Conservation (phyloP, 2,329 filamentous ascomycete species). For the Calonectria hongkongensis region DNA sequence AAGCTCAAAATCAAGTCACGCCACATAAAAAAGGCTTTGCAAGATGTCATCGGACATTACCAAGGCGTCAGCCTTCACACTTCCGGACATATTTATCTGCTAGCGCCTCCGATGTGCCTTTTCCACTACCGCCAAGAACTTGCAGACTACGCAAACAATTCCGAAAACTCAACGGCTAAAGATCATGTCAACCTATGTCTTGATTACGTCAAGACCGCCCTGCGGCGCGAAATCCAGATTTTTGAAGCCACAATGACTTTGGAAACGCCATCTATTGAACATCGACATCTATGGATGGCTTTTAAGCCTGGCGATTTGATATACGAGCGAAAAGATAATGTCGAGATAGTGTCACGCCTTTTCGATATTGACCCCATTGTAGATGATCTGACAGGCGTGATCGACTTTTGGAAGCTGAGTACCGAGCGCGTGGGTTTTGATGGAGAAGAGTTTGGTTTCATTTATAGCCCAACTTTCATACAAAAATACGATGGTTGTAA, state of each 20-base stretch:
- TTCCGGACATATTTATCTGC: not conserved
- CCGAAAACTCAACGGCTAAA: not conserved
- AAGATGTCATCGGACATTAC: slow-evolving; percentile 16
- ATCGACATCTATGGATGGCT: slow-evolving; percentile 10
- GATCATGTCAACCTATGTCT: slow-evolving; percentile 9
- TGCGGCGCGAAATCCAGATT: not conserved
- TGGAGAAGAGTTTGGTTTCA: slow-evolving; percentile 3
- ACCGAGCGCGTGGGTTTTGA: not conserved
- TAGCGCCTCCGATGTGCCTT: slow-evolving; percentile 15
- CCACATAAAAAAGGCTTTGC: slow-evolving; percentile 9
- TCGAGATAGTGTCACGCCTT: not conserved
- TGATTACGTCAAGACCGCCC: not conserved
- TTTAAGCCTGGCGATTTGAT: slow-evolving; percentile 6
- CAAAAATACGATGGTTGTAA: slow-evolving; percentile 5
- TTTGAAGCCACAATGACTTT: not conserved
- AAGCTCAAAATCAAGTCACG: not conserved
- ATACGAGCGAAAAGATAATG: slow-evolving; percentile 4
- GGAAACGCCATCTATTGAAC: not conserved
- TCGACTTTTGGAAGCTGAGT: not conserved
- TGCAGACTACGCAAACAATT: not conserved
- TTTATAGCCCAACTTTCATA: not conserved
- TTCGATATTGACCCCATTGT: not conserved
- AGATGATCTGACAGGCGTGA: not conserved
- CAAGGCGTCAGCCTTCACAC: slow-evolving; percentile 2
- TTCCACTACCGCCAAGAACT: slow-evolving; percentile 17